Conservation (phyloP, 225 moss, liverwort and hornwort genomes). For the Pseudoscleropodium purum region DNA sequence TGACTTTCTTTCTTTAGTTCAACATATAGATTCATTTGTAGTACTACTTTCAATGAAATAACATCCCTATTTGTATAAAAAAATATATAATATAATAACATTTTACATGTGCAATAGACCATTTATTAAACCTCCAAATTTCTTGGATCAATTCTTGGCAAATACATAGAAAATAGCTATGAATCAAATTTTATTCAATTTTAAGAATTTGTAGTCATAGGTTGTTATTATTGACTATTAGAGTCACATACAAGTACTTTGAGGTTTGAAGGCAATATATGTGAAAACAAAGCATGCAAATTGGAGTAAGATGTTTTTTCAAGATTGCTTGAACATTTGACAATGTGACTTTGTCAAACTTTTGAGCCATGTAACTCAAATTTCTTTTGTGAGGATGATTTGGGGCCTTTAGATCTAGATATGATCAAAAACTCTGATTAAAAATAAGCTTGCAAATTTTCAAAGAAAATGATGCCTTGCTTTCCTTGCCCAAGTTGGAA, state of each 20-base stretch:
- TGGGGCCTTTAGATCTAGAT: not conserved
- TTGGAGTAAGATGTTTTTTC: not conserved
- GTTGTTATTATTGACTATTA: not conserved
- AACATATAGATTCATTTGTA: not conserved
- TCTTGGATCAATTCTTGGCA: not conserved
- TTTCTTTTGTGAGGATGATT: not conserved
- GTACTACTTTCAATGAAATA: too few species aligned
- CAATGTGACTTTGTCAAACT: too few species aligned
- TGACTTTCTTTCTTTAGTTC: too few species aligned
- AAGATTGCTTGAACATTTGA: not conserved
- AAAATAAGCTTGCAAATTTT: not conserved
- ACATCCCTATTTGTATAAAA: not conserved
- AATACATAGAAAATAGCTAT: not conserved
- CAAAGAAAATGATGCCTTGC: not conserved
- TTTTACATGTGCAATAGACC: not conserved
- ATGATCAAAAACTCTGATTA: not conserved
- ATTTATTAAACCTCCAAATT: not conserved
- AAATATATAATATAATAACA: not conserved
- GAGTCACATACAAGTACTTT: not conserved
- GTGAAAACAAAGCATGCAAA: not conserved
- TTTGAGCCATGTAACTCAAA: too few species aligned
- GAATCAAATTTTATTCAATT: not conserved
- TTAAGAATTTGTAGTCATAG: not conserved
- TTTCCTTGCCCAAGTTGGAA: not conserved
- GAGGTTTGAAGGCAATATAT: not conserved